phyloP scores from a whole-genome alignment of 2,329 filamentous ascomycete species.

The Sporothrix variecibatus region DNA sequence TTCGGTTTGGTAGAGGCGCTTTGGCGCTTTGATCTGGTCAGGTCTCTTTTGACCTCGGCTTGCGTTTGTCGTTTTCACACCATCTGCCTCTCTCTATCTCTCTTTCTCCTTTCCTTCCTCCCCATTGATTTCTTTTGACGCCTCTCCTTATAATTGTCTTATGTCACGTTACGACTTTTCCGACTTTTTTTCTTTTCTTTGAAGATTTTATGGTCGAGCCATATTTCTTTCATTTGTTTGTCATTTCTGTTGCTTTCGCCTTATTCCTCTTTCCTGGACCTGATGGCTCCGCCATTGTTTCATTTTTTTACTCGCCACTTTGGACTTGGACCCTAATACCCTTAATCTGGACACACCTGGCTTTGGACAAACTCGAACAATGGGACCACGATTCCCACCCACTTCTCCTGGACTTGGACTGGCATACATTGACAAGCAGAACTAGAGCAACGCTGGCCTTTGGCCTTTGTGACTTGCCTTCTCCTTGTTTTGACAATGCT shows the following conservation, averaged over 20 bases:
- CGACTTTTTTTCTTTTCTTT: background rate
- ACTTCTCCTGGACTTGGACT: background rate
- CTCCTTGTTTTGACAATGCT: background rate
- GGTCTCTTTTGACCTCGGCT: background rate
- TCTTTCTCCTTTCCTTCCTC: background rate
- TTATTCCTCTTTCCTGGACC: background rate
- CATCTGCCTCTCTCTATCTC: background rate
- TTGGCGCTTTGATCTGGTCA: background rate
- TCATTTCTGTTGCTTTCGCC: background rate
- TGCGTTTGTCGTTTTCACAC: background rate
- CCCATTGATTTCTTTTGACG: background rate
- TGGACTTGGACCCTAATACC: conserved; percentile 6
- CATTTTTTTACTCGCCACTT: background rate
- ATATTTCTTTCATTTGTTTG: background rate
- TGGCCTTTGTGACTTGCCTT: background rate
- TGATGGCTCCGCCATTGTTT: background rate
- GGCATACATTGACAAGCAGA: background rate
- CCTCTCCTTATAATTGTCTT: background rate
- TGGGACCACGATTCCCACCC: background rate
- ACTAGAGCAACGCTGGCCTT: background rate
- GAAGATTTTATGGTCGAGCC: background rate
- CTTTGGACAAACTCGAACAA: background rate
- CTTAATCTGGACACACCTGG: background rate
- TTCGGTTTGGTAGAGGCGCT: conserved; percentile 16
- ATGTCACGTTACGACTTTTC: background rate